Conservation (phyloP, 2,329 filamentous ascomycete species). For the Aschersonia sp. region DNA sequence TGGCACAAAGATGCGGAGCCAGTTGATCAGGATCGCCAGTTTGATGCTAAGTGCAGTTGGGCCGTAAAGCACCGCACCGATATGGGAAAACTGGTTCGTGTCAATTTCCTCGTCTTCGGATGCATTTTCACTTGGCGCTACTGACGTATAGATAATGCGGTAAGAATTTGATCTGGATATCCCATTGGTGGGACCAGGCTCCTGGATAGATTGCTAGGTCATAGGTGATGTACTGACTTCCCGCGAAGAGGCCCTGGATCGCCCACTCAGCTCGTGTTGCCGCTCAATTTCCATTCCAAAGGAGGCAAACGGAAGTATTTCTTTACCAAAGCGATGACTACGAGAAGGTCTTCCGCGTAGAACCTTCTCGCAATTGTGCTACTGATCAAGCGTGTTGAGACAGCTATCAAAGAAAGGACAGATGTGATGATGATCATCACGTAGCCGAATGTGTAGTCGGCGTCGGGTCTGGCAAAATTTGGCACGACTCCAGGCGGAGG, state of each 20-base stretch:
- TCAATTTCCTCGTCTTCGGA: background rate
- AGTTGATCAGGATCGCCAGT: background rate
- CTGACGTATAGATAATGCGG: background rate
- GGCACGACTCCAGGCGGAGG: background rate
- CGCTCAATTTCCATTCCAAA: background rate
- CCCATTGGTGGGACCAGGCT: background rate
- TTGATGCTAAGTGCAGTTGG: background rate
- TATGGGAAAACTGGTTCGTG: background rate
- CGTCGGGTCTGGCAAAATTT: background rate
- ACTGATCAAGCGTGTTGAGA: background rate
- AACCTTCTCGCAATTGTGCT: background rate
- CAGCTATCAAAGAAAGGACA: background rate
- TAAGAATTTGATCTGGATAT: background rate
- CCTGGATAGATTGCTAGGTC: background rate
- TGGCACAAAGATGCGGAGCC: background rate
- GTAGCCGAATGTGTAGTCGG: background rate
- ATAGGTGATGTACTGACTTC: background rate
- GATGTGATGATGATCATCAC: background rate
- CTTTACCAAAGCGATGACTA: background rate
- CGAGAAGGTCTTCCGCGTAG: background rate
- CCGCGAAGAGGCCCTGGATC: background rate
- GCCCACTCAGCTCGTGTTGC: background rate
- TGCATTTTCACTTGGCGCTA: background rate
- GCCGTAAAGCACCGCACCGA: background rate
- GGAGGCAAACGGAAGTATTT: background rate